A percentile compares a stretch with the other conserved stretches of the same genome.
Evolutionary conservation across 2,329 filamentous ascomycete species (phyloP).

Genomic region (Simplicillium aogashimaense): DNA sequence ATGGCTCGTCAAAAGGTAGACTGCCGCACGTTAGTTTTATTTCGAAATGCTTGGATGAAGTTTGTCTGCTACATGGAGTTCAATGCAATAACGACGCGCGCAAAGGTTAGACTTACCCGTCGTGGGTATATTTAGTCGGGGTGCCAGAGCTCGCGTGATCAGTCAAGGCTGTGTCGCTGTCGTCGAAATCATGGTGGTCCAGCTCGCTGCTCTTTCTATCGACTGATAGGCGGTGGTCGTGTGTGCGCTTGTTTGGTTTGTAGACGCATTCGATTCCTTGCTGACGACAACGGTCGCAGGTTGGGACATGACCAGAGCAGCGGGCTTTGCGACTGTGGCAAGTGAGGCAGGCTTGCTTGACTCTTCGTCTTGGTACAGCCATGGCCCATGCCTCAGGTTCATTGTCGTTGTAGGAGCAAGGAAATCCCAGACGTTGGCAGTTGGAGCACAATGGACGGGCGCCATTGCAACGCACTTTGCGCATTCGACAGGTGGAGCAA

Average conservation of each 20-base stretch:
- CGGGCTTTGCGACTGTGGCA: constrained; percentile 49
- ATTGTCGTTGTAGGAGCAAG: constrained; percentile 45
- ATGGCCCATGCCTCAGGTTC: constrained; percentile 29
- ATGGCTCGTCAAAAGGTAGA: constrained; percentile 27
- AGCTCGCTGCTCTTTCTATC: constrained; percentile 15
- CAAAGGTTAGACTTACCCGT: constrained; percentile 18
- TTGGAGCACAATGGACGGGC: constrained; percentile 43
- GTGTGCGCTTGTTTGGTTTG: constrained; percentile 33
- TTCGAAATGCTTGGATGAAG: too few species aligned
- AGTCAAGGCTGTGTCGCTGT: constrained; percentile 23
- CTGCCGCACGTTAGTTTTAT: constrained; percentile 9
- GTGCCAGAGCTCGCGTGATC: constrained; percentile 22
- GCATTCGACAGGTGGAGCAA: constrained; percentile 43
- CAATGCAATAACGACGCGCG: too few species aligned
- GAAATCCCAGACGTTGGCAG: constrained; percentile 47
- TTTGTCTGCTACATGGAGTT: too few species aligned
- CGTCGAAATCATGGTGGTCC: constrained; percentile 22
- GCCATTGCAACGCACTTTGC: constrained; percentile 50
- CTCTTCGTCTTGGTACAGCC: constrained; percentile 40
- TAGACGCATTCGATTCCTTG: constrained; percentile 48
- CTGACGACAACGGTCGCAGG: constrained; percentile 38
- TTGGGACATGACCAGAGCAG: constrained; percentile 46
- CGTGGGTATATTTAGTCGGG: constrained; percentile 21
- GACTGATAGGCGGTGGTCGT: constrained; percentile 8
- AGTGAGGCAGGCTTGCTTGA: constrained; percentile 45